phyloP scores from a whole-genome alignment of 2,329 filamentous ascomycete species.

The Ceratocystis albifundus region DNA sequence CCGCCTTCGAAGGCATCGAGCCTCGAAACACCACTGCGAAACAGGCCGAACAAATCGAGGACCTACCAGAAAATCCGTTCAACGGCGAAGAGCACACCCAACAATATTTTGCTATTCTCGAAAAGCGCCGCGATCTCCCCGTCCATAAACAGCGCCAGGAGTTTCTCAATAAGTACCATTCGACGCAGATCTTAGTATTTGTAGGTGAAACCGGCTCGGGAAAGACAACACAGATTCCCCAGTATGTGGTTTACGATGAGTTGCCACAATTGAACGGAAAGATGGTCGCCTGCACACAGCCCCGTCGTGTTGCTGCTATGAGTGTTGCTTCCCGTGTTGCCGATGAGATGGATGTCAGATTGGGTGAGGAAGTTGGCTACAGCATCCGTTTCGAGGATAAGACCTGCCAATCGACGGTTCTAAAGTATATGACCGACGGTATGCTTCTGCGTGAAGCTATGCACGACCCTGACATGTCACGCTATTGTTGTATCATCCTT shows the following conservation, averaged over 20 bases:
- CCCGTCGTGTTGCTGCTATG: conserved; percentile 95
- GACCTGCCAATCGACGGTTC: conserved; percentile 73
- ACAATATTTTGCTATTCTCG: conserved; percentile 82
- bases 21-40: conserved; percentile 70
- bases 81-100: conserved; percentile 64
- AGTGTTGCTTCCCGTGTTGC: conserved; percentile 97
- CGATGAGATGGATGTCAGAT: conserved; percentile 83
- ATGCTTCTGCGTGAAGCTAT: conserved; percentile 95
- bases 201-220: conserved; percentile 98
- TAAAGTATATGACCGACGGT: conserved; percentile 99
- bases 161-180: conserved; percentile 86
- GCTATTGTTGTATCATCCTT: conserved; percentile 95
- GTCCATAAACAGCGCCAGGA: conserved; percentile 89
- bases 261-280: conserved; percentile 75
- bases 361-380: conserved; percentile 94
- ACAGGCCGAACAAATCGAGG: conserved; percentile 62
- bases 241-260: conserved; percentile 96
- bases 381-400: conserved; percentile 98
- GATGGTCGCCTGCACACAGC: conserved; percentile 93
- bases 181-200: conserved; percentile 91
- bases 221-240: conserved; percentile 97
- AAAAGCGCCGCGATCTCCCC: conserved; percentile 71
- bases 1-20: conserved; percentile 24
- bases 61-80: conserved; percentile 76
- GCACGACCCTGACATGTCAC: conserved; percentile 81